Evolutionary conservation across 2,329 filamentous ascomycete genomes (phyloP), one percentile per base, ranked within the genome.

Genomic region (Incumbomyces delicatus): DNA sequence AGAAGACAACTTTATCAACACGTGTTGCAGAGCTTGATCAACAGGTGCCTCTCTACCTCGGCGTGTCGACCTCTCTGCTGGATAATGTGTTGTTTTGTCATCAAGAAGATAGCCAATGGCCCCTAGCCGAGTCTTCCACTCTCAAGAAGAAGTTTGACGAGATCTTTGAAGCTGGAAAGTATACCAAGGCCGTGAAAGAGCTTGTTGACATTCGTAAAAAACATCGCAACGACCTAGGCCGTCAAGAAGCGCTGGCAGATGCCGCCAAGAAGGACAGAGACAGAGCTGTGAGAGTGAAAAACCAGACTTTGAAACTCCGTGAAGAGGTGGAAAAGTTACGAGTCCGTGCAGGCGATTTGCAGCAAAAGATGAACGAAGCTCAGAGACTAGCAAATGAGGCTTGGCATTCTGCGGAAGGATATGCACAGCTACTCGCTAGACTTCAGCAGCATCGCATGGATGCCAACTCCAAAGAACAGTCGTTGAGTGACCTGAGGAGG

Each of bases 81-180:
- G 89, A 96, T 55, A 85, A 84, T 49, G 92, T 98, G 62, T 95
- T 98, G 56, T 98, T 98, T 67, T 98, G 92, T 63, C 92, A 98
- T 61, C 92, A 98, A 62, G 92, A 98, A 62, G 92, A 98, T 56
- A 95, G 90, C 20, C 68, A 96, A 22, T 98, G 92, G 92, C 92
- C 92, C 0, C 81, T 98, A 75, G 94, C 87, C 61, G 87, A 94
- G 59, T 87, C 92, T 0, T 72, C 78, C 0, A 79, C 78, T 1
- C 71, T 98, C 42, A 98, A 98, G 67, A 94, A 94, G 64, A 84
- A 82, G 44, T 98, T 98, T 50, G 92, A 98, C 61, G 87, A 95
- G 62, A 98, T 98, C 10, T 98, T 98, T 56, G 92, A 96, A 66
- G 92, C 92, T 1, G 74, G 87, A 66, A 95, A 95, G 63, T 98